Evolutionary conservation across 2,329 filamentous ascomycete genomes (phyloP), one percentile per base, ranked within the genome.

Genomic region (Orbilia brochopaga): DNA sequence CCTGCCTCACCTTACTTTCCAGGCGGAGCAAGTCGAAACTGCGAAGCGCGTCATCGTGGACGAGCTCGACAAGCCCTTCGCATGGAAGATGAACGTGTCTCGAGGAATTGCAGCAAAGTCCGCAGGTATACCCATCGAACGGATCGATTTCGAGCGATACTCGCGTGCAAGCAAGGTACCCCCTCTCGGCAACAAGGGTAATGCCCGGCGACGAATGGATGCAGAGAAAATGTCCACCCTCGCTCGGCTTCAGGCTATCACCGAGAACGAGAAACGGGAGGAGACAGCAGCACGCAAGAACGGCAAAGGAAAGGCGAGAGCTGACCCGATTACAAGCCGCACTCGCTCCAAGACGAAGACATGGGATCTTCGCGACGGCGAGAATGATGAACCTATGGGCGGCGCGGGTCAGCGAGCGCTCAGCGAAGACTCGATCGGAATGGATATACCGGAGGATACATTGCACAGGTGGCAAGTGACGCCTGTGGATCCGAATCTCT

Each of bases 151-250:
- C 37, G 59, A 70, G 46, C 40, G 66, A 40, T 70, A 70, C 32
- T 64, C 66, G 0, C 50, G 58, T 44, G 66, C 66, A 13, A 53
- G 66, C 13, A 59, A 59, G 19, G 44, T 54, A 30, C 56, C 52
- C 19, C 21, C 59, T 42, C 53, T 59, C 27, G 54, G 59, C 11
- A 13, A 42, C 17, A 70, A 56, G n/a, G 64, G 42, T 30, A 60
- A 50, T 37, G 63, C 59, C n/a, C 56, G 65, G 17, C 66, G 66
- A 13, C 66, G 48, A 42, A 50, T 70, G 59, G 66, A 70, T 70
- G 66, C 55, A 8, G 66, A 70, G 66, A 70, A 70, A 35, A 70
- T 70, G 59, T 70, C 66, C 42, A 70, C 66, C 17, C 66, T 70
- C 40, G 66, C 66, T 21, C 59, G 66, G 24, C 59, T 70, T 51